Conservation (phyloP, 2,329 filamentous ascomycete species). For the Sporothrix dimorphospora region DNA sequence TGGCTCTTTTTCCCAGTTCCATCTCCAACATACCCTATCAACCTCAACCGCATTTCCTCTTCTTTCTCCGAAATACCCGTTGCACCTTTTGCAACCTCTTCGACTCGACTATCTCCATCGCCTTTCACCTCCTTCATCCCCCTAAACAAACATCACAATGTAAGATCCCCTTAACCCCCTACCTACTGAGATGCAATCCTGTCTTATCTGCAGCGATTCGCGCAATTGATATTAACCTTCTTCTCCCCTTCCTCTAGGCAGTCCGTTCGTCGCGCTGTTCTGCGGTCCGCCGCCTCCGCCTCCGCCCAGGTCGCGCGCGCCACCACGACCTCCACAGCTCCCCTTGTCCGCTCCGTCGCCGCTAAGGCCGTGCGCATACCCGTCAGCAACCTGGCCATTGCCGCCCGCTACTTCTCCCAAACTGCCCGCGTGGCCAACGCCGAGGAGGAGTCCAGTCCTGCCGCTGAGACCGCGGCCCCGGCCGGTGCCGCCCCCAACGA, state of each 20-base stretch:
- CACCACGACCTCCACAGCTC: constrained; percentile 37
- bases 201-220: background rate
- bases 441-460: background rate
- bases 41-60: background rate
- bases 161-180: background rate
- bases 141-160: constrained; percentile 18
- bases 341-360: constrained; percentile 35
- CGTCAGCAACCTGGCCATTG: constrained; percentile 27
- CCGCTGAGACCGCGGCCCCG: background rate
- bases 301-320: constrained; percentile 36
- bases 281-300: constrained; percentile 41
- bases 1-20: background rate
- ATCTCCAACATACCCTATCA: background rate
- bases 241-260: constrained; percentile 37
- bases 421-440: background rate
- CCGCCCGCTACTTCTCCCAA: constrained; percentile 42
- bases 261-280: constrained; percentile 41
- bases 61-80: background rate
- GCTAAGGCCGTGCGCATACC: constrained; percentile 30
- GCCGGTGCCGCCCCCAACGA: background rate
- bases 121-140: background rate
- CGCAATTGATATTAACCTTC: background rate
- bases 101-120: too few relatives aligned
- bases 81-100: constrained; percentile 9
- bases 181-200: background rate